Base-by-base conservation (phyloP, 306 rosid species). In the Vigna radiata region DNA sequence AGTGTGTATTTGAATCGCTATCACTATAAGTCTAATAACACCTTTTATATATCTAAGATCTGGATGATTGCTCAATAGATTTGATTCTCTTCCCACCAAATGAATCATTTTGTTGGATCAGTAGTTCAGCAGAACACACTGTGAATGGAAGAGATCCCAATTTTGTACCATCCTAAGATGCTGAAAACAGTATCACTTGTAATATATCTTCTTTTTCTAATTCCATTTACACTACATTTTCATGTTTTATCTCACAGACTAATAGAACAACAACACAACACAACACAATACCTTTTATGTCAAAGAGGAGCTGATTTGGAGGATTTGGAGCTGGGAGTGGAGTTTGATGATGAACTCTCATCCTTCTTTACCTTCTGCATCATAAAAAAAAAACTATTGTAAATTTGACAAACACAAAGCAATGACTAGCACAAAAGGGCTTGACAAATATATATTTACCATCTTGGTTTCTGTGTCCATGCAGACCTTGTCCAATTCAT, bases 401-500 rank as follows among this genome's bases (percentile, higher is more conserved):
- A 31, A 58, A 55, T n/a, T 62, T 69, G 29, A 39, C 56, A 16
- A 10, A n/a, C 27, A 48, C 48, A 66, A 47, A 19, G 3, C 1
- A 11, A n/a, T 2, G 0, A 0, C 65, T 17, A 72, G 41, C 17
- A 23, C 13, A 6, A 41, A 47, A 33, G 21, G 6, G 10, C 27
- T 16, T 21, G 1, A 8, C 13, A 16, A 17, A 52, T 7, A 44
- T 10, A 52, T 52, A 17, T 17, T 17, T 52, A 52, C 82, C 46
- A 41, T 58, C 14, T 36, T 61, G 1, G 68, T 53, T 12, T 53
- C 27, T 2, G 86, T 88, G 70, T 87, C 89, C 47, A 55, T 82
- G 73, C 80, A 87, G 68, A 86, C 89, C 74, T 74, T 88, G 19
- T 90, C 91, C 84, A 94, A 47, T 78, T 90, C 97, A 10, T 86